Evolutionary conservation across 768 basidiomycete genomes (phyloP), one percentile per base, ranked within the genome.

Genomic region (Sarcodon sp.): DNA sequence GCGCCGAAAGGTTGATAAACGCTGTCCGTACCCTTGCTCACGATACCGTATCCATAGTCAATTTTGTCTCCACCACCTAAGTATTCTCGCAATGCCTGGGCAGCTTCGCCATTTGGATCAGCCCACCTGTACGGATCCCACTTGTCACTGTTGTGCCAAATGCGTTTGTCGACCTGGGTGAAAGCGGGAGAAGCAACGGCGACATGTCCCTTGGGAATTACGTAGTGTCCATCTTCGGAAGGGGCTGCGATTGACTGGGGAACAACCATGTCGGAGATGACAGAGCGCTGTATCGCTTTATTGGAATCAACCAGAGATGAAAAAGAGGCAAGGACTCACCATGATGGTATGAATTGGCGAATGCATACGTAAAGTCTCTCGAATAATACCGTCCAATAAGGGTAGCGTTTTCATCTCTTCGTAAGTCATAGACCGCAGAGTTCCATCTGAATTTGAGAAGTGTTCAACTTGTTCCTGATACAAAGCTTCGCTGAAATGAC

Each of bases 1-100:
- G 96, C 94, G 52, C 96, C 96, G 58, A 99, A 99, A 1, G 96
- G 96, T 61, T 96, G 88, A 63, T 98, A 97, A 44, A 89, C 90
- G 55, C 84, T 88, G 49, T 93, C 88, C 6, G 93, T 97, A 45
- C 93, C 93, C 68, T 97, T 97, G 69, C 84, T 88, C 46, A 99
- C 87, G 51, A 82, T 78, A 47, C 96, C 96, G 63, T 89, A 99
- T 2, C 96, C 96, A 58, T 84, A 99, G 64, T 99, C 96, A 51
- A 98, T 71, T 70, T 92, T 92, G 64, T 94, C 89, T 49, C 88
- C 85, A 56, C 80, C 80, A 55, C 87, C 87, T 36, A 68, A 64
- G 58, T 96, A 91, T 54, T 75, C 71, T 57, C 77, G 79, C 57
- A 78, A 78, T 12, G 90, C 90, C 60, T 80, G 72, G 21, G 81